Conservation (phyloP, 2,329 filamentous ascomycete species). For the Fusarium nematophilum region DNA sequence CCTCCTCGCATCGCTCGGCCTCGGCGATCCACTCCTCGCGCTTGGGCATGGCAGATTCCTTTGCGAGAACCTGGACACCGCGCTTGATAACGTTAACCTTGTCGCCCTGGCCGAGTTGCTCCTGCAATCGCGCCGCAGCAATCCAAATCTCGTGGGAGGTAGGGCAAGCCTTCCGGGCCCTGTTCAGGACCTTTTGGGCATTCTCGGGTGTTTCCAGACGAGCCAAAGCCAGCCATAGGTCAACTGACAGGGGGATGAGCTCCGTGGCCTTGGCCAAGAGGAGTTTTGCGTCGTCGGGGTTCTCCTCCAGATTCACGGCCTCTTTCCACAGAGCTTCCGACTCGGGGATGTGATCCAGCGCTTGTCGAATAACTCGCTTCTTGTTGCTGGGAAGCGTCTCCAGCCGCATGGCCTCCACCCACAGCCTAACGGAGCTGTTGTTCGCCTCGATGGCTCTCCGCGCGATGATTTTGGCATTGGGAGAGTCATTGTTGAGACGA, state of each 20-base stretch:
- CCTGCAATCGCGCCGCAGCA: conserved; percentile 89
- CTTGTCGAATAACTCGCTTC: conserved; percentile 92
- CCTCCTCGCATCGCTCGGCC: conserved; percentile 93
- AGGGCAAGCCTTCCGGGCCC: conserved; percentile 91
- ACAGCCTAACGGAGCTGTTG: conserved; percentile 85
- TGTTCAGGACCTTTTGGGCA: conserved; percentile 94
- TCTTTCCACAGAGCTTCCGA: conserved; percentile 99
- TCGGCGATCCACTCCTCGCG: conserved; percentile 97
- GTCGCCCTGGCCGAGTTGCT: conserved; percentile 81
- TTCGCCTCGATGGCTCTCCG: conserved; percentile 94
- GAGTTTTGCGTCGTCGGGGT: conserved; percentile 86
- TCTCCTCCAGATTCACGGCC: conserved; percentile 93
- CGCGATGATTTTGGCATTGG: conserved; percentile 96
- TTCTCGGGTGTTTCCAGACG: conserved; percentile 90
- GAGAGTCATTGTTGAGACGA: conserved; percentile 82
- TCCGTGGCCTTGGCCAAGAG: conserved; percentile 95
- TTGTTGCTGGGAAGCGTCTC: conserved; percentile 86
- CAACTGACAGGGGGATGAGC: conserved; percentile 91
- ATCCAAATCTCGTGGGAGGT: conserved; percentile 98
- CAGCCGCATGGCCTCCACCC: conserved; percentile 95
- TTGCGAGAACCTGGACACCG: conserved; percentile 86
- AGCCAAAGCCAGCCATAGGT: conserved; percentile 94
- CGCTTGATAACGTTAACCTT: conserved; percentile 95
- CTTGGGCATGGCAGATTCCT: conserved; percentile 95
- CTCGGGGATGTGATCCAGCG: conserved; percentile 91